phyloP scores from a whole-genome alignment of 805 yeast genomes.

The Candida glaebosa region DNA sequence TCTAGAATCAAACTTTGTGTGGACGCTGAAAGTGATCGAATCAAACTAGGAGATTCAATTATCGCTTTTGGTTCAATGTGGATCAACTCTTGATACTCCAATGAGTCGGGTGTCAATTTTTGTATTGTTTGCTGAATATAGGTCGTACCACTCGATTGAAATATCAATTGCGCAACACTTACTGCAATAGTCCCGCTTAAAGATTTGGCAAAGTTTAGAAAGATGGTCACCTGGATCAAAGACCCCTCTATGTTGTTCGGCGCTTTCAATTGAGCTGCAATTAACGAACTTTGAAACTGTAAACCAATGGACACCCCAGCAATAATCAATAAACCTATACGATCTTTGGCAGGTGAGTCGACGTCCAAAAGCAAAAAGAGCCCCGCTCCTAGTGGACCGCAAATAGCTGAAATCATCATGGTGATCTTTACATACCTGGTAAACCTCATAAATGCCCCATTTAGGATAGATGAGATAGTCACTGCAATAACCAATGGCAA shows the following conservation, averaged over 20 bases:
- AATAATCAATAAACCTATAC: conserved; percentile 32
- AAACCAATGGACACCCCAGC: conserved; percentile 34
- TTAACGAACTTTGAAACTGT: conserved; percentile 32
- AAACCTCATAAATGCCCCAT: conserved; percentile 28
- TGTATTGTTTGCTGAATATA: conserved; percentile 13
- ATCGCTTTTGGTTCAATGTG: conserved; percentile 13
- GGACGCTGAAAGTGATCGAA: conserved; percentile 21
- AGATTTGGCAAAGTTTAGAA: conserved; percentile 30
- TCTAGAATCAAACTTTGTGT: conserved; percentile 21
- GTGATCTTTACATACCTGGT: conserved; percentile 30
- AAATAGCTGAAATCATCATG: conserved; percentile 25
- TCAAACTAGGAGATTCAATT: conserved; percentile 24
- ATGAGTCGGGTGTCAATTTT: conserved; percentile 9
- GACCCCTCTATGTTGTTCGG: conserved; percentile 35
- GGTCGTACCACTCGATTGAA: conserved; percentile 17
- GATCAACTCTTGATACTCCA: conserved; percentile 13
- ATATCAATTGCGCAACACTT: conserved; percentile 29
- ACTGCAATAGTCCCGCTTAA: conserved; percentile 32
- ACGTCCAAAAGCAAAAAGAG: conserved; percentile 24
- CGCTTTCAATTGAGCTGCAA: conserved; percentile 36
- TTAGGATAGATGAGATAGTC: conserved; percentile 26
- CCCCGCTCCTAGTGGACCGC: conserved; percentile 34
- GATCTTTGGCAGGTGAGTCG: conserved; percentile 17
- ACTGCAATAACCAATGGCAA: conserved; percentile 34
- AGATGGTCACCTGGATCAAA: conserved; percentile 31